Conservation (phyloP, 169 alveolate species). For the Plasmodium vinckei region DNA sequence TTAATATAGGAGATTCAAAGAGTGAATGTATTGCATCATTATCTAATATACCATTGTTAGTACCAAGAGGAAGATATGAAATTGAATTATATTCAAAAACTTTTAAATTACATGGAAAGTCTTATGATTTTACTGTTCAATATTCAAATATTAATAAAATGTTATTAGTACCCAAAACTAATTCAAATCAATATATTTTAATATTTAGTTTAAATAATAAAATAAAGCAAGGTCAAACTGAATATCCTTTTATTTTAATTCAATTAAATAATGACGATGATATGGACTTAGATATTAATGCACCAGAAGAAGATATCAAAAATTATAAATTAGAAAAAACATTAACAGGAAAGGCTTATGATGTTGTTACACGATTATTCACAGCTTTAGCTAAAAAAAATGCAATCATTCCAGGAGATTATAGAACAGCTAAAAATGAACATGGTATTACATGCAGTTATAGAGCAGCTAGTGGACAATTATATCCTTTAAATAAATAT, state of each 20-base stretch:
- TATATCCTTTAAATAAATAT: slow-evolving; percentile 95
- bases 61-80: slow-evolving; percentile 97
- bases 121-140: slow-evolving; percentile 95
- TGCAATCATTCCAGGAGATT: slow-evolving; percentile 96
- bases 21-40: slow-evolving; percentile 93
- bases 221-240: slow-evolving; percentile 97
- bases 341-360: slow-evolving; percentile 92
- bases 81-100: slow-evolving; percentile 92
- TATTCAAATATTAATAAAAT: slow-evolving; percentile 93
- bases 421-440: slow-evolving; percentile 91
- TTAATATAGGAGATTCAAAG: slow-evolving; percentile 93
- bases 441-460: slow-evolving; percentile 94
- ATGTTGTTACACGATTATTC: slow-evolving; percentile 93
- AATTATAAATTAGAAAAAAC: slow-evolving; percentile 86
- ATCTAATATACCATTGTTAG: slow-evolving; percentile 93
- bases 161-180: slow-evolving; percentile 96
- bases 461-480: slow-evolving; percentile 96
- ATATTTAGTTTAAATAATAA: slow-evolving; percentile 94
- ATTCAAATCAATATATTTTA: slow-evolving; percentile 93
- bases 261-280: slow-evolving; percentile 95
- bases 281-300: slow-evolving; percentile 91
- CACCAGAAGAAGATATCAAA: slow-evolving; percentile 90
- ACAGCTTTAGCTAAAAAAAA: slow-evolving; percentile 92
- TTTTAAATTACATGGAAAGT: slow-evolving; percentile 96
- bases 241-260: slow-evolving; percentile 95